Conservation (phyloP, 2,329 filamentous ascomycete genomes). For the Fusarium penzigii region DNA sequence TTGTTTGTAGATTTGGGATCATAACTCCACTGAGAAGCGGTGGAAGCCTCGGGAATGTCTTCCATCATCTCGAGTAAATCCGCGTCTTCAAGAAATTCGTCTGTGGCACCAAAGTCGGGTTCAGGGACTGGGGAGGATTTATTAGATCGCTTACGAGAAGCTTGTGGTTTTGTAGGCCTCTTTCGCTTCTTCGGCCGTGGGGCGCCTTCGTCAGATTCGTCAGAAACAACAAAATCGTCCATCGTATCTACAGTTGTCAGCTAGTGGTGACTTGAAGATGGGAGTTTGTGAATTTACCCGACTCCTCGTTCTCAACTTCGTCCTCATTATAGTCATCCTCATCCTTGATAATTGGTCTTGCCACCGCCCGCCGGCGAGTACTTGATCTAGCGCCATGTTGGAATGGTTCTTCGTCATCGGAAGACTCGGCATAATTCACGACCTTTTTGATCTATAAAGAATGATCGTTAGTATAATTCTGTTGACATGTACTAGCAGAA, state of each 20-base stretch:
- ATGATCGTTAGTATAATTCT: not conserved
- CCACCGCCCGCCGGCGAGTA: conserved; percentile 41
- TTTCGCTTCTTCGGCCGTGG: conserved; percentile 72
- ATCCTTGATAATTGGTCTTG: conserved; percentile 63
- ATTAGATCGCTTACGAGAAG: conserved; percentile 64
- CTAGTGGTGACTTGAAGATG: too few species aligned
- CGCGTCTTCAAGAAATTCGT: conserved; percentile 54
- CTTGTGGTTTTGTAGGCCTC: conserved; percentile 54
- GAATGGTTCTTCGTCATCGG: conserved; percentile 77
- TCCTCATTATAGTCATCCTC: conserved; percentile 73
- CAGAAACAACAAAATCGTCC: conserved; percentile 84
- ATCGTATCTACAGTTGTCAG: conserved; percentile 59
- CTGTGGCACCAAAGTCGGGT: conserved; percentile 28
- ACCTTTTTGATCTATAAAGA: conserved; percentile 49
- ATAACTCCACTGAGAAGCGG: conserved; percentile 79
- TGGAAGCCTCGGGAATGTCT: conserved; percentile 63
- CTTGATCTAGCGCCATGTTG: conserved; percentile 42
- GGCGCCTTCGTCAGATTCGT: conserved; percentile 73
- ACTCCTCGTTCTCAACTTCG: conserved; percentile 60
- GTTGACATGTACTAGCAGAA: too few species aligned
- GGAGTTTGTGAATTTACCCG: conserved; percentile 45
- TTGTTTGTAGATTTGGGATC: conserved; percentile 49
- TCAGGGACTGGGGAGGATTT: conserved; percentile 42
- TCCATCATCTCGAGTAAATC: conserved; percentile 46
- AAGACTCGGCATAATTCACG: conserved; percentile 84